These are phyloP conservation scores for Avena eriantha DNA, from an alignment of 176 grass and related monocot species.

Conservation along the genomic window DNA sequence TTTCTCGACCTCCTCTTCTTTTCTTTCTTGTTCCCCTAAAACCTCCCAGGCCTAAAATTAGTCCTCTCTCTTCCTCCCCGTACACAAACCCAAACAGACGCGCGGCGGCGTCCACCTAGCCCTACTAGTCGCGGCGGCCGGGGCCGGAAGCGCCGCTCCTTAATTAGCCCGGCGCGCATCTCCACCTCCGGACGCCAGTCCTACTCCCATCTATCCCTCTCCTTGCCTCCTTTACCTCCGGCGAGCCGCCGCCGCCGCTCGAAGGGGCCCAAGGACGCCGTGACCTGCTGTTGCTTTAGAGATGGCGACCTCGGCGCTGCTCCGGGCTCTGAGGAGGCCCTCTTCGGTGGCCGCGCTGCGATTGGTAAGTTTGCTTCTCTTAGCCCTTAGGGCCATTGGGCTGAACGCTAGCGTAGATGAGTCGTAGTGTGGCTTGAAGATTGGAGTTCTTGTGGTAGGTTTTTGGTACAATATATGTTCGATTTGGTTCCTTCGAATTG, in stretches of 20 bases:
- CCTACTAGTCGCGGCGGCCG: not conserved
- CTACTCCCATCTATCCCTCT: not conserved
- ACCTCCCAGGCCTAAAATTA: no score
- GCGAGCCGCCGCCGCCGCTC: slow-evolving; percentile 11
- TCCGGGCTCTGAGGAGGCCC: slow-evolving; percentile 58
- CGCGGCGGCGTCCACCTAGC: not conserved
- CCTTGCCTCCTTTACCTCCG: not conserved
- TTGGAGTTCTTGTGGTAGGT: not conserved
- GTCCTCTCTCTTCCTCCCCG: not conserved
- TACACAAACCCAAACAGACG: not conserved
- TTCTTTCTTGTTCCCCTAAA: no score
- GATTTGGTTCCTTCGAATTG: not conserved
- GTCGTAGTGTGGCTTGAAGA: not conserved
- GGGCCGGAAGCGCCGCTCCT: not conserved
- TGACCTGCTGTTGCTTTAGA: not conserved
- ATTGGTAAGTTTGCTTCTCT: slow-evolving; percentile 44
- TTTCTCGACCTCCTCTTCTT: no score
- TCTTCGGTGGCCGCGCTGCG: slow-evolving; percentile 45
- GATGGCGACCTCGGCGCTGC: slow-evolving; percentile 62
- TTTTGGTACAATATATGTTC: not conserved
- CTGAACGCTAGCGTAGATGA: not conserved
- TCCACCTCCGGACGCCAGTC: not conserved
- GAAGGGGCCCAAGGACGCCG: not conserved
- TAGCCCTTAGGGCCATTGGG: not conserved
- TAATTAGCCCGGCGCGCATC: not conserved